Evolutionary conservation across 306 rosid species (phyloP).

Genomic region (Astragalus membranaceus): DNA sequence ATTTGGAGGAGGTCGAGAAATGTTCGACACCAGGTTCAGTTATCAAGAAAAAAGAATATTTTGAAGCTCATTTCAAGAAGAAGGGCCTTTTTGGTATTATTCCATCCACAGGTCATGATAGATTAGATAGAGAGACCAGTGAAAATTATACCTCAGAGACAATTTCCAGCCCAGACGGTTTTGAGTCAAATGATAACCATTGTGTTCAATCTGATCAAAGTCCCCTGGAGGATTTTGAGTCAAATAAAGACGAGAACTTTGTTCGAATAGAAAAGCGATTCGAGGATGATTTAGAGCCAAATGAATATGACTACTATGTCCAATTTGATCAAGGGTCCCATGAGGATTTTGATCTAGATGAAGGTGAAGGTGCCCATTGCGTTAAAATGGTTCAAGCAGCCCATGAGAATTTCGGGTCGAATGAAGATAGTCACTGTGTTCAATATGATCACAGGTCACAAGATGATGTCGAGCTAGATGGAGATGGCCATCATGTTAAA

Average conservation of each 20-base stretch:
- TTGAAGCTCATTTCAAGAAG: slow-evolving; percentile 82
- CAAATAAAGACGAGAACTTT: neutral
- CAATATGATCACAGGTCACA: neutral
- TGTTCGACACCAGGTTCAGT: slow-evolving; percentile 72
- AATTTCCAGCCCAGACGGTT: slow-evolving; percentile 30
- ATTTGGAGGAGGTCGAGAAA: slow-evolving; percentile 78
- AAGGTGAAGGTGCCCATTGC: neutral
- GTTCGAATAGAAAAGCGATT: slow-evolving; percentile 13
- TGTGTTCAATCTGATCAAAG: slow-evolving; percentile 21
- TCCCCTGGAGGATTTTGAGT: slow-evolving; percentile 10
- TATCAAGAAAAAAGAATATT: slow-evolving; percentile 55
- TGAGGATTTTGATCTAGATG: neutral
- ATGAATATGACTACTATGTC: slow-evolving; percentile 26
- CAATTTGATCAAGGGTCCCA: slow-evolving; percentile 14
- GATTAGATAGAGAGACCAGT: slow-evolving; percentile 17
- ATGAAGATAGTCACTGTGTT: neutral
- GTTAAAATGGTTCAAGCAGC: slow-evolving; percentile 9
- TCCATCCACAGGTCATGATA: slow-evolving; percentile 19
- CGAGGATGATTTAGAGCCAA: slow-evolving; percentile 31
- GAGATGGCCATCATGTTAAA: neutral
- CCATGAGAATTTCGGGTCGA: neutral
- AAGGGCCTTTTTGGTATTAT: slow-evolving; percentile 42
- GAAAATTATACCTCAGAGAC: slow-evolving; percentile 36
- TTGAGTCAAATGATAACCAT: slow-evolving; percentile 32
- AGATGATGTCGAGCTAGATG: neutral